Conservation (phyloP, 1,139 yeast genomes). For the Nakaseomyces sp. region DNA sequence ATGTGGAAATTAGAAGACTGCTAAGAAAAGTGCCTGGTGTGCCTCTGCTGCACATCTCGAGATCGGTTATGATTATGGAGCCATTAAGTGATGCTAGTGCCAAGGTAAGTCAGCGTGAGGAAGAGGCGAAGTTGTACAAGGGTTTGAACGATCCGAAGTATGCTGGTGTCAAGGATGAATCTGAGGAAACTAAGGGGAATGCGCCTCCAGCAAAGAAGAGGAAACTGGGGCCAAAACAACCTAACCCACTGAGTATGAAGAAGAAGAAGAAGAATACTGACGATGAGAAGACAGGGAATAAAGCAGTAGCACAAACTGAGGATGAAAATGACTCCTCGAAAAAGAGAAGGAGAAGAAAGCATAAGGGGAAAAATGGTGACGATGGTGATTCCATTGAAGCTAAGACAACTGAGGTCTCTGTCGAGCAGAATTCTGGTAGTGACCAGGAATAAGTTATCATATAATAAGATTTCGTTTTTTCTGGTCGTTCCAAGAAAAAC, state of each 20-base stretch:
- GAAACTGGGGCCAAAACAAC: slow-evolving; percentile 65
- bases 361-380: slow-evolving; percentile 8
- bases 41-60: slow-evolving; percentile 76
- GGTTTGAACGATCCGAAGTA: slow-evolving; percentile 54
- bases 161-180: slow-evolving; percentile 19
- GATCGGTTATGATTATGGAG: slow-evolving; percentile 94
- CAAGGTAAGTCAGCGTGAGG: slow-evolving; percentile 45
- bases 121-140: slow-evolving; percentile 55
- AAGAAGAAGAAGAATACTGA: slow-evolving; percentile 34
- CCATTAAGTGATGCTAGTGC: slow-evolving; percentile 72
- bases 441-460: background rate
- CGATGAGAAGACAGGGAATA: background rate
- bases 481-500: too few relatives aligned
- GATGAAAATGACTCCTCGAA: slow-evolving; percentile 6
- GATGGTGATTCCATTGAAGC: background rate
- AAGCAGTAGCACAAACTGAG: background rate
- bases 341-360: slow-evolving; percentile 22
- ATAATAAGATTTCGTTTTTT: background rate
- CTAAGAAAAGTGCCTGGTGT: slow-evolving; percentile 79
- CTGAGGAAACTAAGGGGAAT: slow-evolving; percentile 12
- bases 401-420: too few relatives aligned
- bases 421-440: background rate
- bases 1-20: slow-evolving; percentile 53
- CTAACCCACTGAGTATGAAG: slow-evolving; percentile 78
- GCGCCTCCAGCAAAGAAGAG: slow-evolving; percentile 32